These are phyloP conservation scores for Stenogyne calaminthoides DNA, from an alignment of 305 asterid genomes.

Conservation along the genomic window DNA sequence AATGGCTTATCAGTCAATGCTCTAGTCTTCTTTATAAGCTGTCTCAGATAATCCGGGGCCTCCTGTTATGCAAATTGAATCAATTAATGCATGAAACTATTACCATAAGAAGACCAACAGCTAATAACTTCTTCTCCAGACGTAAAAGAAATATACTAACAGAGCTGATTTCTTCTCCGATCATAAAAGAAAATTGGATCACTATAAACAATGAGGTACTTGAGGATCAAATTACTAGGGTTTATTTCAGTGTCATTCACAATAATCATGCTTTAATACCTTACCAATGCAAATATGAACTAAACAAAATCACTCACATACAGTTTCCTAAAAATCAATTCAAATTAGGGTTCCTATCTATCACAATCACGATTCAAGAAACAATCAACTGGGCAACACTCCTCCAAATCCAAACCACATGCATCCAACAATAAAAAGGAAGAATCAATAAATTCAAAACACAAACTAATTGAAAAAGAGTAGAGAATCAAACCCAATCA, in stretches of 20 bases:
- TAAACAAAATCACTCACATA: not conserved
- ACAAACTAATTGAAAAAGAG: not conserved
- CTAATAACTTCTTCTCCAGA: not conserved
- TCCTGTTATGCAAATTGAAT: conserved; percentile 54
- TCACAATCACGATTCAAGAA: conserved; percentile 7
- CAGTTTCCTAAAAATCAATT: not conserved
- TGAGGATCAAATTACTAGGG: not conserved
- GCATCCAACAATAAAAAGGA: not conserved
- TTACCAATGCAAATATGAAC: not conserved
- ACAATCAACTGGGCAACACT: conserved; percentile 4
- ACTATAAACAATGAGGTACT: not conserved
- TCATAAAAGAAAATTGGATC: not conserved
- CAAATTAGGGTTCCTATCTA: not conserved
- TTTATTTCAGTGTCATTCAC: not conserved
- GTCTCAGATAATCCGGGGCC: conserved; percentile 66
- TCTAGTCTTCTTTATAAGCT: conserved; percentile 74
- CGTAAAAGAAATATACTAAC: not conserved
- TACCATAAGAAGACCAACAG: not conserved
- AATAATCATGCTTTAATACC: not conserved
- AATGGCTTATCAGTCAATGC: conserved; percentile 80
- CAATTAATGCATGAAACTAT: not conserved
- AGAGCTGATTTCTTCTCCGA: not conserved
- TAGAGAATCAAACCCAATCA: conserved; percentile 57
- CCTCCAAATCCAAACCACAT: not conserved
- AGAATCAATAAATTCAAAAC: not conserved